These are phyloP conservation scores for Cyberlindnera meyerae DNA, from an alignment of 805 yeast genomes.

Conservation along the genomic window DNA sequence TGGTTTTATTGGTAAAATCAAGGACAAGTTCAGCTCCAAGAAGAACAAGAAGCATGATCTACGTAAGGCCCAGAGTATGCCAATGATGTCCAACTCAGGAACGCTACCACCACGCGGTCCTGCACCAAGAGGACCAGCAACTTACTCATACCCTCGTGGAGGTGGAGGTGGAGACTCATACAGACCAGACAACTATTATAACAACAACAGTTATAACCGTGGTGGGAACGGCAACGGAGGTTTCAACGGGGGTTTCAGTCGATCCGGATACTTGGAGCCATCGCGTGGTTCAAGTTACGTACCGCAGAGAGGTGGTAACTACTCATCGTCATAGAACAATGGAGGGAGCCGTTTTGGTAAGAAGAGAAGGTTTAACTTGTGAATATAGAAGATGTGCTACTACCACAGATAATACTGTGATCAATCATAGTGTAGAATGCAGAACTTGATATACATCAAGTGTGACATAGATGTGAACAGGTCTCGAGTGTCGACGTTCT, in stretches of 20 bases:
- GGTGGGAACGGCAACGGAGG: slow-evolving; percentile 4
- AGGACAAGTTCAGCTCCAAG: slow-evolving; percentile 17
- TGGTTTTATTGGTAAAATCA: slow-evolving; percentile 17
- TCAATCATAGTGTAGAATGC: too few relatives aligned
- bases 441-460: too few relatives aligned
- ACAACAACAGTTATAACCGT: slow-evolving; percentile 1
- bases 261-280: slow-evolving; percentile 16
- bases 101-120: slow-evolving; percentile 13
- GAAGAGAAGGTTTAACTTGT: too few relatives aligned
- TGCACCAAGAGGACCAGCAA: slow-evolving; percentile 8
- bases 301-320: too few relatives aligned
- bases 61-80: slow-evolving; percentile 22
- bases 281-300: too few relatives aligned
- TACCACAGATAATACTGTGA: too few relatives aligned
- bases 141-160: slow-evolving; percentile 16
- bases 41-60: slow-evolving; percentile 21
- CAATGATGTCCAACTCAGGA: slow-evolving; percentile 13
- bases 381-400: too few relatives aligned
- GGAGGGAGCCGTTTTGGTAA: neutral
- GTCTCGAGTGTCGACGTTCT: too few relatives aligned
- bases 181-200: slow-evolving; percentile 1
- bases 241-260: slow-evolving; percentile 5
- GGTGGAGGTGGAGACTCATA: slow-evolving; percentile 2
- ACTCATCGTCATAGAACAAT: too few relatives aligned
- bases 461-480: too few relatives aligned